These are phyloP conservation scores for Malbranchea cinnamomea DNA, from an alignment of 2,329 filamentous ascomycete species.

Conservation along the genomic window DNA sequence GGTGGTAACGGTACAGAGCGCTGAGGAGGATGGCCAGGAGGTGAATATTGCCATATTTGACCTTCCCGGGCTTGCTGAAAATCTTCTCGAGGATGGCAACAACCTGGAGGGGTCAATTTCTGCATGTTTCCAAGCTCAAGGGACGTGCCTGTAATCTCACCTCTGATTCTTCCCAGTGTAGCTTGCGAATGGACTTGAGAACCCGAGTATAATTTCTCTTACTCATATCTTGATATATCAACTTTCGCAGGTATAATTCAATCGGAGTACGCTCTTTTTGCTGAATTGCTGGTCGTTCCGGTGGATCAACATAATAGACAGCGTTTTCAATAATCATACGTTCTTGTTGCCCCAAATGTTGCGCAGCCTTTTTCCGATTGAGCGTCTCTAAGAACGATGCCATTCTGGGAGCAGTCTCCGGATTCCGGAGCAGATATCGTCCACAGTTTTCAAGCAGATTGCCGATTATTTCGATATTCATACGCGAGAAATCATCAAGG, in stretches of 20 bases:
- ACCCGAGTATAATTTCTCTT: constrained; percentile 90
- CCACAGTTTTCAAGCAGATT: constrained; percentile 94
- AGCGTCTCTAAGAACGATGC: constrained; percentile 83
- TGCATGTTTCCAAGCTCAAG: constrained; percentile 1
- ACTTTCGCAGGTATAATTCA: constrained; percentile 81
- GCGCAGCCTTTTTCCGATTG: constrained; percentile 87
- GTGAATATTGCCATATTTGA: constrained; percentile 95
- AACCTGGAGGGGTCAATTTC: constrained; percentile 32
- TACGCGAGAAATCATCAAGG: constrained; percentile 90
- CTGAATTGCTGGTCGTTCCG: constrained; percentile 80
- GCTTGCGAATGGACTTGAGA: constrained; percentile 80
- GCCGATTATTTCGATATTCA: constrained; percentile 98
- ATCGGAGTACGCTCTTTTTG: constrained; percentile 92
- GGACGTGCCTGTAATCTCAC: constrained; percentile 34
- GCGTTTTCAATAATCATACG: constrained; percentile 98
- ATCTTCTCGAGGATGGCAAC: constrained; percentile 71
- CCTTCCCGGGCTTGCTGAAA: constrained; percentile 90
- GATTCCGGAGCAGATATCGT: constrained; percentile 79
- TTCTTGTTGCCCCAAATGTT: constrained; percentile 89
- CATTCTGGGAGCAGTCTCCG: constrained; percentile 89
- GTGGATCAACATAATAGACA: constrained; percentile 93
- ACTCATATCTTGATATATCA: constrained; percentile 86
- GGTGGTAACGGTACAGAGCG: constrained; percentile 80
- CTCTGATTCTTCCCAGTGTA: constrained; percentile 94
- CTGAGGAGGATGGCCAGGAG: constrained; percentile 79